Evolutionary conservation across 306 rosid species (phyloP), one percentile per base, ranked within the genome.

Genomic region (Cyamopsis tetragonoloba): DNA sequence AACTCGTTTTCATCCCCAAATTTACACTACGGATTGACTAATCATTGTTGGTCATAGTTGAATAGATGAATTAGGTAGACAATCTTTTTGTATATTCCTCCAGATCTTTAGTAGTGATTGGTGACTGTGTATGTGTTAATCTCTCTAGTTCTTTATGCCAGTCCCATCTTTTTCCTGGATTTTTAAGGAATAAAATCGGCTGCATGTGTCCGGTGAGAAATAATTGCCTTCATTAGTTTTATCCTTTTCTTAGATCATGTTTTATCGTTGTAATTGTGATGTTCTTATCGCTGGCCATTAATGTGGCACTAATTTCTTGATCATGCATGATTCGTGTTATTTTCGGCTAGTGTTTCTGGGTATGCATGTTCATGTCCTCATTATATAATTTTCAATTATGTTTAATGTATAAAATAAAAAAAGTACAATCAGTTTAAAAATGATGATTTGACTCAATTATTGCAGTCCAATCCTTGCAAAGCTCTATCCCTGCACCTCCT

Each of bases 401-500:
- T 50, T 39, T 11, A 32, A 59, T 35, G 51, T 62, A 58, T 30
- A 15, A 22, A 55, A 28, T 24, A 17, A 20, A 51, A 17, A 20
- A 51, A 32, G 8, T 9, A 26, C 26, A 74, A 17, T 54, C 47
- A 47, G 4, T 44, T 50, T 62, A 46, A 47, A 49, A 54, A 76
- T 66, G 55, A 68, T 69, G 47, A 59, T 51, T 28, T 69, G 38
- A 13, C 43, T 81, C 50, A 17, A 44, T 69, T 60, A 72, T 70
- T 59, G 77, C 97, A 88, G 99, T 80, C 70, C 87, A 85, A 83
- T 86, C 91, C 54, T 56, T 90, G 75, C 83, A 82, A 81, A 95
- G 92, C 86, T 86, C 99, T 66, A 90, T 95, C 71, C 99, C 99
- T 13, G 89, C 96, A 46, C 96, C 96, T 72, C 99, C 97, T 0